Conservation (phyloP, 768 basidiomycete species). For the Termitomyces sp. region DNA sequence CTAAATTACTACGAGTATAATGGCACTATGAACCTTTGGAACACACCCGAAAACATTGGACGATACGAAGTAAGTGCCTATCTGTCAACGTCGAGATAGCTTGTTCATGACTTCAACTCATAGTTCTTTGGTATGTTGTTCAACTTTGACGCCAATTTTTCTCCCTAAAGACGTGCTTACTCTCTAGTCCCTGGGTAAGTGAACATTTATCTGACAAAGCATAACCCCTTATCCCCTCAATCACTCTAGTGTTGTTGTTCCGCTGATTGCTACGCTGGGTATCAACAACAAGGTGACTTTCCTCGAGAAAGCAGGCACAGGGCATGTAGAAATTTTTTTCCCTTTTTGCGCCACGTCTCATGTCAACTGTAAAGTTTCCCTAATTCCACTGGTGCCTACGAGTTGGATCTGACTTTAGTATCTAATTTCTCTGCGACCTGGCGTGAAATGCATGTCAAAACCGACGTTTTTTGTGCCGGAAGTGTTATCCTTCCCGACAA, state of each 20-base stretch:
- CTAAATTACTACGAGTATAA: conserved; percentile 53
- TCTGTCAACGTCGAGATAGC: not conserved
- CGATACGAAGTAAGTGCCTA: conserved; percentile 55
- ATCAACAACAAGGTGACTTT: conserved; percentile 81
- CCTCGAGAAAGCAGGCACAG: conserved; percentile 70
- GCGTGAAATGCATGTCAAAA: conserved; percentile 72
- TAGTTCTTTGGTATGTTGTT: conserved; percentile 43
- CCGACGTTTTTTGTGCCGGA: conserved; percentile 79
- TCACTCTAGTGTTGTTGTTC: conserved; percentile 54
- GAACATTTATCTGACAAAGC: not conserved
- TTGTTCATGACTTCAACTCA: conserved; percentile 3
- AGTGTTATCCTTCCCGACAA: conserved; percentile 73
- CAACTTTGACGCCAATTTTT: not conserved
- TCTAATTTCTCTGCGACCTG: conserved; percentile 50
- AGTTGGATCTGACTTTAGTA: conserved; percentile 60
- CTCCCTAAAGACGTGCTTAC: not conserved
- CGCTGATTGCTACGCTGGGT: conserved; percentile 70
- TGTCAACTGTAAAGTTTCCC: conserved; percentile 27
- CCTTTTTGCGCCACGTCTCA: conserved; percentile 1
- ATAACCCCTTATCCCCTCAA: not conserved
- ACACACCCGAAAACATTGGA: conserved; percentile 60
- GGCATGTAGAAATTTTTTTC: conserved; percentile 24
- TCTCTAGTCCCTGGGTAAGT: conserved; percentile 43
- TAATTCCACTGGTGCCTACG: conserved; percentile 76
- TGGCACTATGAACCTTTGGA: conserved; percentile 54